These are phyloP conservation scores for Aspergillus thermomutatus DNA, from an alignment of 2,329 filamentous ascomycete species.

Conservation along the genomic window DNA sequence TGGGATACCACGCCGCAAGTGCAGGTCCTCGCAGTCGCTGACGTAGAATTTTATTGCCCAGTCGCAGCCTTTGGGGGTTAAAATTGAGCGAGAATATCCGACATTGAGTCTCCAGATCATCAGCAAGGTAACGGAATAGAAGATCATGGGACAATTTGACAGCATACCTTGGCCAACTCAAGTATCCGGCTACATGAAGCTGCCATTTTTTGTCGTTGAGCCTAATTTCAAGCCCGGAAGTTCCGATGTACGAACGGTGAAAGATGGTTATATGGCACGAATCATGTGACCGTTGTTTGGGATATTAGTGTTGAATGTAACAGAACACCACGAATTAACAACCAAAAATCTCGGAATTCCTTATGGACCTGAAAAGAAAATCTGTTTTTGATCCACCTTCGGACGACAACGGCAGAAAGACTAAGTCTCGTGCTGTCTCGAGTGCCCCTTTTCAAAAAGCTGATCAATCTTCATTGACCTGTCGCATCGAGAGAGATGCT, in stretches of 20 bases:
- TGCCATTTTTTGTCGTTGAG: slow-evolving; percentile 37
- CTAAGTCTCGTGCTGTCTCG: slow-evolving; percentile 7
- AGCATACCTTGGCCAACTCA: slow-evolving; percentile 73
- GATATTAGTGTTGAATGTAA: not conserved
- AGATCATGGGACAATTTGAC: not conserved
- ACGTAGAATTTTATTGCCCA: slow-evolving; percentile 88
- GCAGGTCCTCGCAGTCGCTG: slow-evolving; percentile 82
- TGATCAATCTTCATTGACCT: not conserved
- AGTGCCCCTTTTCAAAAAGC: not conserved
- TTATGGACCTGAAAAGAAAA: slow-evolving; percentile 28
- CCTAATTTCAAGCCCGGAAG: too few species aligned
- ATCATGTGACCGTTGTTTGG: not conserved
- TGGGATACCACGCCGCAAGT: slow-evolving; percentile 84
- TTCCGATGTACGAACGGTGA: too few species aligned
- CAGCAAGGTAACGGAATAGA: not conserved
- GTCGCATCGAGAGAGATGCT: not conserved
- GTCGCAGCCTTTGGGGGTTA: slow-evolving; percentile 77
- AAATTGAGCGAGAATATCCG: slow-evolving; percentile 85
- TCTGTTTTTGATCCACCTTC: slow-evolving; percentile 7
- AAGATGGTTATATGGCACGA: too few species aligned
- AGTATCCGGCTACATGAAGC: slow-evolving; percentile 53
- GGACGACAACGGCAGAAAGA: slow-evolving; percentile 8
- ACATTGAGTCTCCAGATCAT: slow-evolving; percentile 70
- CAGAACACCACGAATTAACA: not conserved
- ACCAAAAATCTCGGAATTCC: not conserved